Percentiles rank a stretch among this genome's conserved stretches.
Conservation (phyloP, 257 asterid species). For the Petunia axillaris region DNA sequence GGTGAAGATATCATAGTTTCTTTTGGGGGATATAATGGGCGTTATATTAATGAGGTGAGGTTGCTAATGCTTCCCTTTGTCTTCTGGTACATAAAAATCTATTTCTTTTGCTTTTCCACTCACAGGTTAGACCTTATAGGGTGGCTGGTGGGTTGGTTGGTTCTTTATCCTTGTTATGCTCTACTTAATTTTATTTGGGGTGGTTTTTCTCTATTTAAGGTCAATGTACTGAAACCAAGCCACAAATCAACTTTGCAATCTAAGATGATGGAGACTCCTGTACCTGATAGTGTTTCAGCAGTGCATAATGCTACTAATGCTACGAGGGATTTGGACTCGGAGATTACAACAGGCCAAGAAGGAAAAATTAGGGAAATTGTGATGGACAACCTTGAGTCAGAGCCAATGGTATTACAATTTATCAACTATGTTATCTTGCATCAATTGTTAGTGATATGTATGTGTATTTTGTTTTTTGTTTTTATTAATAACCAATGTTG, state of each 20-base stretch:
- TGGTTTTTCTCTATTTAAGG: slow-evolving; percentile 50
- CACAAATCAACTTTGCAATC: slow-evolving; percentile 83
- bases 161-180: slow-evolving; percentile 19
- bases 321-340: slow-evolving; percentile 84
- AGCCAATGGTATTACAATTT: slow-evolving; percentile 55
- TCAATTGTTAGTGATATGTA: not conserved
- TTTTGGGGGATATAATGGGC: slow-evolving; percentile 98
- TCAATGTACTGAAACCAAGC: slow-evolving; percentile 92
- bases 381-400: slow-evolving; percentile 59
- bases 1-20: slow-evolving; percentile 93
- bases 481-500: not conserved
- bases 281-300: slow-evolving; percentile 87
- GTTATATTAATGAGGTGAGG: slow-evolving; percentile 92
- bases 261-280: slow-evolving; percentile 69
- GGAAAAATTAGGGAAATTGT: slow-evolving; percentile 76
- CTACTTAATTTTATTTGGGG: slow-evolving; percentile 27
- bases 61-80: slow-evolving; percentile 27
- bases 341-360: slow-evolving; percentile 76
- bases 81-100: not conserved
- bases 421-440: slow-evolving; percentile 16
- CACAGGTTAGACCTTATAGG: not conserved
- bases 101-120: not conserved
- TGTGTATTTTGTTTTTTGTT: not conserved
- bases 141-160: slow-evolving; percentile 11
- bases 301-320: slow-evolving; percentile 82